Evolutionary conservation across 768 basidiomycete species (phyloP), one percentile per base, ranked within the genome.

Genomic region (Saitozyma podzolica): DNA sequence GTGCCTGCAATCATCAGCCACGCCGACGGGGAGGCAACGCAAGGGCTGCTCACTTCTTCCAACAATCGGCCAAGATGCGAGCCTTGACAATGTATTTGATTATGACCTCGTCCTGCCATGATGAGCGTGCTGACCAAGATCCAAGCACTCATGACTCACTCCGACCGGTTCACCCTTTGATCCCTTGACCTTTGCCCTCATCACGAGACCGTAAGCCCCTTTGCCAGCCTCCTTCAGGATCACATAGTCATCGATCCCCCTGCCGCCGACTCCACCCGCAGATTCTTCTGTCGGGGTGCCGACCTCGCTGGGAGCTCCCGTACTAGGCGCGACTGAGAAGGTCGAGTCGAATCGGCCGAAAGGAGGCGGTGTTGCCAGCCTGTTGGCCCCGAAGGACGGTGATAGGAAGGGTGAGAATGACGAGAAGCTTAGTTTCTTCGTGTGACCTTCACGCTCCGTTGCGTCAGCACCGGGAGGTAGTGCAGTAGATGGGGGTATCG

Each of bases 1-100:
- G 78, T 99, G 95, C 74, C 90, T 78, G 57, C 17, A 29, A 39
- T 8, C 52, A 47, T 51, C 29, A 59, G 61, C 54, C 6, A 47
- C 17, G 17, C 45, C 13, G 13, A 17, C 45, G n/a, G 45, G 13
- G n/a, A 13, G n/a, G 11, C n/a, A 11, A 17, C 3, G n/a, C 45
- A 11, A 47, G 45, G 9, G 49, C 50, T 16, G 65, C 72, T 65
- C 58, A 76, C 77, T 79, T 91, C 83, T 98, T 98, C 96, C 96
- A 99, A 80, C 95, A 98, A 81, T 99, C 95, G 40, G 95, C 95
- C 56, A 99, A 85, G 63, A 99, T 99, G 56, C 96, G 90, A 52
- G 91, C 93, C 80, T 98, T 98, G 83, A 98, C 94, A 74, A 98
- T 88, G 80, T 96, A 94, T 76, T 99, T 99, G 81, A 99, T 92